phyloP scores from a whole-genome alignment of 2,329 filamentous ascomycete species.

The Rhexocercosporidium sp. region DNA sequence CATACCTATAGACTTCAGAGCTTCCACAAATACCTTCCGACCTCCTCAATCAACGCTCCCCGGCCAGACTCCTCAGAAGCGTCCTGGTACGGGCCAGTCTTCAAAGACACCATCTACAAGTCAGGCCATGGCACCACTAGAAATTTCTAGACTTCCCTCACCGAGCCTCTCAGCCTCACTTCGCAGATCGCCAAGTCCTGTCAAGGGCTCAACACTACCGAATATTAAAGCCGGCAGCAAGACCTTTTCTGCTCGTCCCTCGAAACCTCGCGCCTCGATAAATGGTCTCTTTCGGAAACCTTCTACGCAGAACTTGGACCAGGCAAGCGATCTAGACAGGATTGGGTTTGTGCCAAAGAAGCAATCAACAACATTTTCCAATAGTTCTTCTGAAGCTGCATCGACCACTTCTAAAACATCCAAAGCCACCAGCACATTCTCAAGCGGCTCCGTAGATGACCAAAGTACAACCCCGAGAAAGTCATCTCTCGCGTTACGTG shows the following conservation, averaged over 20 bases:
- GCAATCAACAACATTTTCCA: conserved; percentile 36
- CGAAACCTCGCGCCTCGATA: conserved; percentile 58
- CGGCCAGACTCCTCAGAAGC: conserved; percentile 50
- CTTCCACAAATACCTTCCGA: conserved; percentile 51
- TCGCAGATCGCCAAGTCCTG: conserved; percentile 43
- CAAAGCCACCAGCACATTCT: conserved; percentile 27
- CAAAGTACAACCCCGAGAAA: conserved; percentile 57
- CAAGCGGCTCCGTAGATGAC: conserved; percentile 39
- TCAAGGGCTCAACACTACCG: conserved; percentile 40
- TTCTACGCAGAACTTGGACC: conserved; percentile 51
- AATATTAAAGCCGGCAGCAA: conserved; percentile 50
- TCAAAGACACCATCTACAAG: conserved; percentile 44
- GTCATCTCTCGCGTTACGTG: conserved; percentile 80
- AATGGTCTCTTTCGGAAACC: conserved; percentile 62
- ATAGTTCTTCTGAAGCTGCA: conserved; percentile 36
- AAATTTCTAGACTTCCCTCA: conserved; percentile 16
- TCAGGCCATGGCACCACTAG: conserved; percentile 26
- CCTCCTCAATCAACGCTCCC: conserved; percentile 48
- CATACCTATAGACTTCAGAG: conserved; percentile 48
- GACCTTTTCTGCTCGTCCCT: conserved; percentile 50
- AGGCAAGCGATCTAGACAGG: conserved; percentile 32
- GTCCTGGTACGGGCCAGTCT: conserved; percentile 43
- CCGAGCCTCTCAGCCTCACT: conserved; percentile 36
- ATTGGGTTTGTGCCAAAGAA: conserved; percentile 35
- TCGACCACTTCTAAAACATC: conserved; percentile 33